Evolutionary conservation across 2,329 filamentous ascomycete species (phyloP).

Genomic region (Parastagonospora nodorum): DNA sequence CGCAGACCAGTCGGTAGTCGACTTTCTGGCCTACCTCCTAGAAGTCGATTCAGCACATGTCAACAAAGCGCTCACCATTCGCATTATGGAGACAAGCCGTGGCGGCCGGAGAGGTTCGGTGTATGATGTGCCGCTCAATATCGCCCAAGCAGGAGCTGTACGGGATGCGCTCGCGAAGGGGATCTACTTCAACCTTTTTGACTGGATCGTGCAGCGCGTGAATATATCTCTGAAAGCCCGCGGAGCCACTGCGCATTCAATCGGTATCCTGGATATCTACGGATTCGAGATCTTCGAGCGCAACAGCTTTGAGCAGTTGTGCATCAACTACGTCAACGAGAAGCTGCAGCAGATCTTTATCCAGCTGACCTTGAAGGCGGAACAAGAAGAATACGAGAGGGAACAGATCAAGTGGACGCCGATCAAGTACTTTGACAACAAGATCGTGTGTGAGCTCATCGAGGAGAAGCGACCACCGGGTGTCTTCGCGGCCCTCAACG

Average conservation of each 20-base stretch:
- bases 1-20: conserved; percentile 85
- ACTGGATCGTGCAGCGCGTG: conserved; percentile 95
- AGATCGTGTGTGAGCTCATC: conserved; percentile 96
- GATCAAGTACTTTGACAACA: conserved; percentile 99
- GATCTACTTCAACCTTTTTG: conserved; percentile 97
- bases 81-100: conserved; percentile 76
- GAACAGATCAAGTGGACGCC: conserved; percentile 99
- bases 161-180: conserved; percentile 90
- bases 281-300: conserved; percentile 98
- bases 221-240: conserved; percentile 85
- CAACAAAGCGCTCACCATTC: conserved; percentile 84
- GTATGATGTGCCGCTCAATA: conserved; percentile 80
- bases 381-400: conserved; percentile 94
- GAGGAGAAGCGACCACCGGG: conserved; percentile 89
- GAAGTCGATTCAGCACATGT: conserved; percentile 83
- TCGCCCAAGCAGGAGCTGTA: conserved; percentile 81
- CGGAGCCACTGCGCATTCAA: conserved; percentile 76
- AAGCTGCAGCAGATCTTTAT: conserved; percentile 99
- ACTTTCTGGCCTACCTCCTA: conserved; percentile 91
- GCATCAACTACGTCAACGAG: conserved; percentile 99
- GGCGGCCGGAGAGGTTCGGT: conserved; percentile 69
- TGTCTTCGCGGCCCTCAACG: conserved; percentile 94
- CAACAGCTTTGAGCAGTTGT: conserved; percentile 98
- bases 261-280: conserved; percentile 98
- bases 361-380: conserved; percentile 91